Evolutionary conservation across 2,329 filamentous ascomycete genomes (phyloP).

Genomic region (Trichophyton rubrum): DNA sequence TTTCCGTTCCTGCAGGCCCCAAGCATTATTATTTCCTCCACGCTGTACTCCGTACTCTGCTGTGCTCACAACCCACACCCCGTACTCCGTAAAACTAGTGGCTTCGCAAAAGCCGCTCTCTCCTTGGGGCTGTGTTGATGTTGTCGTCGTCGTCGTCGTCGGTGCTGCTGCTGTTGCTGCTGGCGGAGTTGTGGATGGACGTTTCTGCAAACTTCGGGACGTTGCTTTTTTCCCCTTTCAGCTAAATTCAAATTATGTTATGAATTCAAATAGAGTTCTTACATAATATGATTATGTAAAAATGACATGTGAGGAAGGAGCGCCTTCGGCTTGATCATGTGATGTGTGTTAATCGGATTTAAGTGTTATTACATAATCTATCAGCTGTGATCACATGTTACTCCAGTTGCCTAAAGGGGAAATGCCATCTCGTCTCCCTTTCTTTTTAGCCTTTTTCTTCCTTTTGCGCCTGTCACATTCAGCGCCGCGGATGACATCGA

Average conservation of each 20-base stretch:
- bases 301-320: neutral
- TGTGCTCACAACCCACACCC: neutral
- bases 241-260: neutral
- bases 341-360: neutral
- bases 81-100: too few species aligned
- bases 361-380: neutral
- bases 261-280: neutral
- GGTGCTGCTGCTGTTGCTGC: neutral
- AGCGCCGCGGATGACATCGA: neutral
- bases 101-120: too few species aligned
- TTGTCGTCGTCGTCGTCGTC: too few species aligned
- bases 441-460: too few species aligned
- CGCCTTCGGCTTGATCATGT: neutral
- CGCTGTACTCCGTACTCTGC: neutral
- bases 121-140: too few species aligned
- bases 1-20: neutral
- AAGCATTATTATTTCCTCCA: neutral
- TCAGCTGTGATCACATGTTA: neutral
- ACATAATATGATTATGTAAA: neutral
- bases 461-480: neutral
- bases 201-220: neutral
- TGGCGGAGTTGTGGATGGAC: neutral
- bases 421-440: neutral
- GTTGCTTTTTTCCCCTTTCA: neutral
- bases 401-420: neutral